Evolutionary conservation across 768 basidiomycete genomes (phyloP).

Genomic region (Antrodiella citrinella): DNA sequence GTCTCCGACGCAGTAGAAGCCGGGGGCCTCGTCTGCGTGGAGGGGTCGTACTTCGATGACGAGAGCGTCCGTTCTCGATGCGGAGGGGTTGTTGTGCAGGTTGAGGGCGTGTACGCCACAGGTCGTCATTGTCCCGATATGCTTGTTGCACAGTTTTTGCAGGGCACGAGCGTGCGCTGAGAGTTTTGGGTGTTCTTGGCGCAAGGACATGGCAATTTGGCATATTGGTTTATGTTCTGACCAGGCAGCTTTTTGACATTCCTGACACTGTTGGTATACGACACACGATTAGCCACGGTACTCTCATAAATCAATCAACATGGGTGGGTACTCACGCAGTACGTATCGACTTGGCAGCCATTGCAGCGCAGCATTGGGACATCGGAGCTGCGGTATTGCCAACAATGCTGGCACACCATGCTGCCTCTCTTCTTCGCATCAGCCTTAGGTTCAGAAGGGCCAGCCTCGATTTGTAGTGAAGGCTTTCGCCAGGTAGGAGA

Average conservation of each 20-base stretch:
- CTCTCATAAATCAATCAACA: neutral
- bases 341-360: neutral
- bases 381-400: no score
- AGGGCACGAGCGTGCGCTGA: neutral
- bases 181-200: neutral
- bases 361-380: no score
- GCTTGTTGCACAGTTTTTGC: neutral
- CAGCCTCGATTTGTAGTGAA: no score
- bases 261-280: neutral
- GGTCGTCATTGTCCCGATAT: neutral
- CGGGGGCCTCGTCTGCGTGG: no score
- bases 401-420: no score
- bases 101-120: neutral
- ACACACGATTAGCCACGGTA: neutral
- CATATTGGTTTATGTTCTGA: neutral
- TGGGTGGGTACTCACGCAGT: neutral
- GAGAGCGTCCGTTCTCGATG: neutral
- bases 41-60: no score
- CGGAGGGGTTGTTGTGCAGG: neutral
- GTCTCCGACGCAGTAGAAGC: neutral
- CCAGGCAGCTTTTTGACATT: neutral
- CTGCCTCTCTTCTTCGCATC: no score
- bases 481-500: no score
- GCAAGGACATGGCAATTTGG: neutral
- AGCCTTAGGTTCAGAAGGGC: no score